Evolutionary conservation across 2,329 filamentous ascomycete genomes (phyloP), one percentile per base, ranked within the genome.

Genomic region (Alternaria sp.): DNA sequence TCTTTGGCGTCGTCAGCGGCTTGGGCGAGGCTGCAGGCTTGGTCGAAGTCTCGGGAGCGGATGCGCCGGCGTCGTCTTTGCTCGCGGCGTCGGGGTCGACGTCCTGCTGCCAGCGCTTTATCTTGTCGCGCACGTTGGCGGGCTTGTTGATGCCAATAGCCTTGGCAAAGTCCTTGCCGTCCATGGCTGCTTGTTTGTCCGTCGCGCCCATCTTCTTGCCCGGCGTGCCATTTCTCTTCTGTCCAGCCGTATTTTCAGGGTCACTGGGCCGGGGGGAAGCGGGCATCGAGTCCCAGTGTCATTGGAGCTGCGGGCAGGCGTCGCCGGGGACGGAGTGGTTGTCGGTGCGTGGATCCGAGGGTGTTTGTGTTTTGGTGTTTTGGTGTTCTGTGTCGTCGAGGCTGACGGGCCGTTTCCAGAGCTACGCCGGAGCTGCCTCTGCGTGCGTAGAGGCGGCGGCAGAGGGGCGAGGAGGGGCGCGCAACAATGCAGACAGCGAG

Each of bases 31-130:
- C 28, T 68, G 63, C 52, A 61, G 28, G n/a, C 41, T 58, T 20
- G 32, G 32, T 24, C 30, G 32, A 26, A 0, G 48, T 22, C 46
- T 43, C 28, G 16, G 53, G 16, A 7, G 46, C 54, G 39, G 59
- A 57, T 16, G 47, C 46, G 41, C 59, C 62, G 12, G 61, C 54
- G 44, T 65, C 63, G 36, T 65, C 64, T 26, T 65, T 54, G 32
- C 57, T 60, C 11, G 62, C 60, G 12, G 60, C 61, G 26, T 89
- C 89, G 6, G 86, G 85, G 34, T 89, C 91, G 71, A 91, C 92
- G 67, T 89, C 84, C 73, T 90, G 90, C 78, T 97, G 93, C 93
- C 93, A 97, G 78, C 89, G 86, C 68, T 89, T 90, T 54, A 97
- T 91, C 71, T 93, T 89, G 67, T 92, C 90, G 63, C 87, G 87